Conservation (phyloP, 306 rosid species). For the Begonia peltatifolia region DNA sequence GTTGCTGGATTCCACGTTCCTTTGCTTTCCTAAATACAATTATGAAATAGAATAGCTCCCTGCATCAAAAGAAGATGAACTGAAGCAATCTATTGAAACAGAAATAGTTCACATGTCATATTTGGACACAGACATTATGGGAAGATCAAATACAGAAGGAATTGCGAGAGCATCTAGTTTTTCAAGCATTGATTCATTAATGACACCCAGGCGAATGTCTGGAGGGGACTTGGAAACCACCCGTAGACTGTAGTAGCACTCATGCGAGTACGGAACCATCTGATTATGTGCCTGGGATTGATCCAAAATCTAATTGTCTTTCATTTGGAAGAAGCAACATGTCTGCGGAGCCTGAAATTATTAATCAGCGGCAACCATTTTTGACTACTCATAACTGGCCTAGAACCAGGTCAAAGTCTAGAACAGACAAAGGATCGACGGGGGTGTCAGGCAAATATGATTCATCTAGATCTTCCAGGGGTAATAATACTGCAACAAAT, state of each 20-base stretch:
- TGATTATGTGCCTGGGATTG: slow-evolving; percentile 86
- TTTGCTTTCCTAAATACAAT: slow-evolving; percentile 81
- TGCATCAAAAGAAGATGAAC: slow-evolving; percentile 66
- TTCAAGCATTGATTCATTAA: slow-evolving; percentile 93
- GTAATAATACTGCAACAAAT: slow-evolving; percentile 35
- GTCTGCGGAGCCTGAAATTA: slow-evolving; percentile 82
- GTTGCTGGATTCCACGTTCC: slow-evolving; percentile 95
- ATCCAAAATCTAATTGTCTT: slow-evolving; percentile 80
- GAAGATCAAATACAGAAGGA: slow-evolving; percentile 73
- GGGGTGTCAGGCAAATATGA: slow-evolving; percentile 78
- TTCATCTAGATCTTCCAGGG: slow-evolving; percentile 70
- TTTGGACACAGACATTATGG: slow-evolving; percentile 70
- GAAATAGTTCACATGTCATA: slow-evolving; percentile 79
- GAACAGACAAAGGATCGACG: slow-evolving; percentile 82
- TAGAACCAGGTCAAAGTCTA: slow-evolving; percentile 87
- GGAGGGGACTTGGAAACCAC: slow-evolving; percentile 73
- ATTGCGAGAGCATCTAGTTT: slow-evolving; percentile 95
- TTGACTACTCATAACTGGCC: slow-evolving; percentile 77
- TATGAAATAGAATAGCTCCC: slow-evolving; percentile 96
- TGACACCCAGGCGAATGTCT: slow-evolving; percentile 90
- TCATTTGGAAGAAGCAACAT: slow-evolving; percentile 72
- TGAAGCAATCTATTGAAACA: slow-evolving; percentile 40
- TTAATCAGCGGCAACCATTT: slow-evolving; percentile 79
- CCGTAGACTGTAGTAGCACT: slow-evolving; percentile 32
- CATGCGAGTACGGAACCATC: slow-evolving; percentile 94